phyloP scores from a whole-genome alignment of 2,329 filamentous ascomycete genomes.

The Pseudogymnoascus sp. region DNA sequence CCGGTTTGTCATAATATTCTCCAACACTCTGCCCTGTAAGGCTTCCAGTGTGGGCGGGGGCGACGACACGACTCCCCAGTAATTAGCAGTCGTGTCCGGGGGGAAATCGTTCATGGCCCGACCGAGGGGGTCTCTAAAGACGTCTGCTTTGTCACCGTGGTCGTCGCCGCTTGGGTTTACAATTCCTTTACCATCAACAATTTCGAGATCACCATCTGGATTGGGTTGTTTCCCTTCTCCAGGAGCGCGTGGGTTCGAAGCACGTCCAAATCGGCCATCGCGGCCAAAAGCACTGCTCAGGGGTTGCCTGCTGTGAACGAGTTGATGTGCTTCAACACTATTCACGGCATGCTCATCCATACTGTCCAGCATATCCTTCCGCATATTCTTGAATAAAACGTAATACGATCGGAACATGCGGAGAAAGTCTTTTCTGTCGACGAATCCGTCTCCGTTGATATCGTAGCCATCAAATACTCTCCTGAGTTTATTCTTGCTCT shows the following conservation, averaged over 20 bases:
- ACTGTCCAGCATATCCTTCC: slow-evolving; percentile 70
- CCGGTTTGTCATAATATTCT: not conserved
- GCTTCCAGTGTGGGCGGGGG: not conserved
- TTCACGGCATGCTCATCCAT: slow-evolving; percentile 71
- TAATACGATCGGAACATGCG: slow-evolving; percentile 91
- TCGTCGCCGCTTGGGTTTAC: slow-evolving; percentile 54
- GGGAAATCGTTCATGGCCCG: not conserved
- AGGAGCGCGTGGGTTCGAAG: slow-evolving; percentile 45
- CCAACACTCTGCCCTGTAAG: not conserved
- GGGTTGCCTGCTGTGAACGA: slow-evolving; percentile 66
- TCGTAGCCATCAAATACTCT: slow-evolving; percentile 86
- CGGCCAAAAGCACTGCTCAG: slow-evolving; percentile 68
- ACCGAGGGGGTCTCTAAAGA: not conserved
- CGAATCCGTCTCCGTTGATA: slow-evolving; percentile 76
- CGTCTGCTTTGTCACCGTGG: slow-evolving; percentile 8
- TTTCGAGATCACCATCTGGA: slow-evolving; percentile 53
- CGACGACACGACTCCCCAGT: slow-evolving; percentile 1
- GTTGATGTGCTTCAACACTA: slow-evolving; percentile 65
- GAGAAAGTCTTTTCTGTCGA: slow-evolving; percentile 78
- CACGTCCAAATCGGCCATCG: slow-evolving; percentile 57
- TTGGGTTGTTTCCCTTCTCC: slow-evolving; percentile 58
- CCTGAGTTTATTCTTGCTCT: slow-evolving; percentile 58
- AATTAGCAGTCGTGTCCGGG: not conserved
- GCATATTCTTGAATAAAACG: slow-evolving; percentile 80
- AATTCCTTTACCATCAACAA: slow-evolving; percentile 51